phyloP scores from a whole-genome alignment of 768 basidiomycete species.

The Boletellus ananas region DNA sequence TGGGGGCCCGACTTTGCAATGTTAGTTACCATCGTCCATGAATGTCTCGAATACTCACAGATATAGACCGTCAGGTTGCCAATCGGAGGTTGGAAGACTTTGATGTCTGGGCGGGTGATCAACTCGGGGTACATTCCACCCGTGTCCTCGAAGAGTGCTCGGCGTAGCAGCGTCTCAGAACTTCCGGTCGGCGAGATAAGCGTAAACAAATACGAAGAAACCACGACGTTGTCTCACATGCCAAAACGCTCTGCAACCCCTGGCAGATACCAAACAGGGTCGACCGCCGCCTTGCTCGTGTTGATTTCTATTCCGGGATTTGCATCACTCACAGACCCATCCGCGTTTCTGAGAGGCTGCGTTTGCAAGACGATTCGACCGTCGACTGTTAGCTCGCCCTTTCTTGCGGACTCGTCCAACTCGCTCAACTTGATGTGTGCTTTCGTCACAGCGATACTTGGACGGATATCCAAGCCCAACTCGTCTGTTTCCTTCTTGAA shows the following conservation, averaged over 20 bases:
- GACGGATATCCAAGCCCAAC: conserved; percentile 76
- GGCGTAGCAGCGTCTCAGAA: conserved; percentile 77
- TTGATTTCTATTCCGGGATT: conserved; percentile 82
- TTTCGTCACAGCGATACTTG: conserved; percentile 89
- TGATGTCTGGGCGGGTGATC: conserved; percentile 92
- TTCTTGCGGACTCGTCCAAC: conserved; percentile 75
- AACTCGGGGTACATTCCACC: conserved; percentile 96
- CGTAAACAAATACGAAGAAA: not conserved
- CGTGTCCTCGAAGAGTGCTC: conserved; percentile 95
- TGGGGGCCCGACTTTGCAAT: conserved; percentile 68
- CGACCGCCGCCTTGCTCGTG: conserved; percentile 91
- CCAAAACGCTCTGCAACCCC: conserved; percentile 92
- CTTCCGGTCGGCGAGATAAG: conserved; percentile 33
- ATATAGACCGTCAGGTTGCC: conserved; percentile 91
- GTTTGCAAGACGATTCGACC: conserved; percentile 79
- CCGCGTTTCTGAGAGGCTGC: conserved; percentile 55
- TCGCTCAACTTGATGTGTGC: conserved; percentile 95
- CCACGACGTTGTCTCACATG: conserved; percentile 52
- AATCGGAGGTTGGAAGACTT: conserved; percentile 93
- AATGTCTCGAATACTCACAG: conserved; percentile 42
- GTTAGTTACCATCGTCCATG: not conserved
- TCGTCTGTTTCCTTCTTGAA: conserved; percentile 61
- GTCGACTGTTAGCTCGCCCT: conserved; percentile 72
- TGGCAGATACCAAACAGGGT: conserved; percentile 95
- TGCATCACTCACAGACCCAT: conserved; percentile 53